Evolutionary conservation across 2,329 filamentous ascomycete genomes (phyloP).

Genomic region (Xylariaceae sp.): DNA sequence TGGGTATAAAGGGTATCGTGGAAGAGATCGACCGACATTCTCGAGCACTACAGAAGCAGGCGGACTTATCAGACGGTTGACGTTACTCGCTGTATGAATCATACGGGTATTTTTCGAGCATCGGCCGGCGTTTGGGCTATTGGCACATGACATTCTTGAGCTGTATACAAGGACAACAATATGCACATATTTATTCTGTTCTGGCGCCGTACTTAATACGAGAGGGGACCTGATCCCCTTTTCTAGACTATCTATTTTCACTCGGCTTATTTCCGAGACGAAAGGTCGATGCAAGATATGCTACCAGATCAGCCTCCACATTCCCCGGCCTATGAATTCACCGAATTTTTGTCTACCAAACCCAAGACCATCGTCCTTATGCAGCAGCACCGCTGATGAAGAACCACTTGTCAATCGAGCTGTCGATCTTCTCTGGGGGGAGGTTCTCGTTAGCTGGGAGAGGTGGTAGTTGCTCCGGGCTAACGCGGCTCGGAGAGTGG

Average conservation of each 20-base stretch:
- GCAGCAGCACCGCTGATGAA: constrained; percentile 97
- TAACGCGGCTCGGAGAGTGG: constrained; percentile 73
- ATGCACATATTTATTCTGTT: neutral
- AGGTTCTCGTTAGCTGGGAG: constrained; percentile 82
- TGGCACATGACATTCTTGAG: constrained; percentile 3
- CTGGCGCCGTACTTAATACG: neutral
- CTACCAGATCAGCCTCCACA: constrained; percentile 30
- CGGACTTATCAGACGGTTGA: constrained; percentile 65
- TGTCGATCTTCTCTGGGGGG: constrained; percentile 84
- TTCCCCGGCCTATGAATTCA: constrained; percentile 12
- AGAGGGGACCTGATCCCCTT: neutral
- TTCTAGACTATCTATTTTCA: constrained; percentile 10
- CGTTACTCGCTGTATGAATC: neutral
- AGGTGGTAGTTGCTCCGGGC: constrained; percentile 69
- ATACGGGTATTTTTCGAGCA: constrained; percentile 23
- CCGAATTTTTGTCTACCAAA: constrained; percentile 37
- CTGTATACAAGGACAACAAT: neutral
- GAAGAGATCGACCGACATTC: constrained; percentile 92
- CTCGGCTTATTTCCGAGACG: constrained; percentile 11
- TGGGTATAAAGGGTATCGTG: constrained; percentile 83
- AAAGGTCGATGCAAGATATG: constrained; percentile 12
- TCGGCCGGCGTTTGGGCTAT: constrained; percentile 28
- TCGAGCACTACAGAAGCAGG: constrained; percentile 76
- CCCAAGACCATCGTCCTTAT: constrained; percentile 49
- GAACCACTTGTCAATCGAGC: constrained; percentile 99